Conservation (phyloP, 2,329 filamentous ascomycete species). For the Ceratocystis eucalypticola region DNA sequence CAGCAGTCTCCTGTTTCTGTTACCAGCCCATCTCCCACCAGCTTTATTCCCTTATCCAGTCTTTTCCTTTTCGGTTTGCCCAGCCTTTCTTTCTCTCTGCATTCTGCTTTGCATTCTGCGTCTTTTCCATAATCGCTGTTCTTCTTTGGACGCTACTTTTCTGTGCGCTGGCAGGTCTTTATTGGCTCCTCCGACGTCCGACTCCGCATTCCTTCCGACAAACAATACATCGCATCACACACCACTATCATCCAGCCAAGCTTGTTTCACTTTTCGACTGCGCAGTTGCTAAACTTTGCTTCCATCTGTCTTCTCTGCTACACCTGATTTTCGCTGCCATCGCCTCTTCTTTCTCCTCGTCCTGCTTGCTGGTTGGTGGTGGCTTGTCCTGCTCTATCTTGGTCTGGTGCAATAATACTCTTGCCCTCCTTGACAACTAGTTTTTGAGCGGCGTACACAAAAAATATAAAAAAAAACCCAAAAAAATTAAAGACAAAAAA, state of each 20-base stretch:
- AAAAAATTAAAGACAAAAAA: neutral
- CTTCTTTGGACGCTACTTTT: neutral
- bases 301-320: neutral
- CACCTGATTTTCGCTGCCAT: neutral
- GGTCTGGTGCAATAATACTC: neutral
- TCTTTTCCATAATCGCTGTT: conserved; percentile 5
- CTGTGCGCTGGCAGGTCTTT: conserved; percentile 8
- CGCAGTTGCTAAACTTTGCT: neutral
- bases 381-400: neutral
- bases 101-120: neutral
- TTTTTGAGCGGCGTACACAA: neutral
- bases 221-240: neutral
- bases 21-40: neutral
- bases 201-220: conserved; percentile 9
- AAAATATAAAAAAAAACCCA: neutral
- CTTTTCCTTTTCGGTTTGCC: neutral
- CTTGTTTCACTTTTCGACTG: neutral
- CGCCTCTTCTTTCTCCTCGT: neutral
- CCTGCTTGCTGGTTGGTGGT: neutral
- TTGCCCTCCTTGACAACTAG: neutral
- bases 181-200: conserved; percentile 2
- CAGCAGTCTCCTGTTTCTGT: neutral
- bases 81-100: neutral
- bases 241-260: neutral
- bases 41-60: neutral